Evolutionary conservation across 345 rosid genomes (phyloP), one percentile per base, ranked within the genome.

Genomic region (Passiflora organensis): DNA sequence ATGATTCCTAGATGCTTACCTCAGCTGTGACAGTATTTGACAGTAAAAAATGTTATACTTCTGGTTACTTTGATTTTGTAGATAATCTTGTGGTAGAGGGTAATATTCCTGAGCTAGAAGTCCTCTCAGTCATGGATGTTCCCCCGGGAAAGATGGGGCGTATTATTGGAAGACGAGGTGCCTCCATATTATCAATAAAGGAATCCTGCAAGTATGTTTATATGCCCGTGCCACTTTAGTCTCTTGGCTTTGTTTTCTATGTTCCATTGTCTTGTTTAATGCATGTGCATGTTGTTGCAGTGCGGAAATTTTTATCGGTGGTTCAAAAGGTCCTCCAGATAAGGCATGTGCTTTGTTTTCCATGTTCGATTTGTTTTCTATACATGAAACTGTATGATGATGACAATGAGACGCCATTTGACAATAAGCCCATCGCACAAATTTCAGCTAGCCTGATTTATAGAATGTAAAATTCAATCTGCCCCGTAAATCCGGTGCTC

Each of bases 131-230:
- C 58, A 84, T 91, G 60, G 78, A 78, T 56, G 95, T 91, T 37
- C 98, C 96, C 22, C 84, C 72, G 2, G 96, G 96, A 61, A 80
- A 81, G 73, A 91, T 91, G 98, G 98, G 98, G 13, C 76, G 78
- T 61, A 59, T 91, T 70, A 91, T 88, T 68, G 98, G 96, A 58
- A 84, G 78, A 67, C 80, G 85, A 71, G 98, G 96, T 67, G 64
- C 90, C 43, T 78, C 90, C 18, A 91, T 91, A 62, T 69, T 78
- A 66, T 73, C 88, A 24, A 72, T 91, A 34, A 91, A 91, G 80
- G 72, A 82, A 67, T 85, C 93, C 58, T 88, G 96, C 96, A 78
- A 76, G 98, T 88, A 72, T 37, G 12, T 64, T 38, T 49, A 15
- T 51, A 41, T 51, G 42, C 59, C 28, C 25, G 10, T 28, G 49